Base-by-base conservation (phyloP, 108 stramenopile genomes). In the Stephanodiscus triporus region DNA sequence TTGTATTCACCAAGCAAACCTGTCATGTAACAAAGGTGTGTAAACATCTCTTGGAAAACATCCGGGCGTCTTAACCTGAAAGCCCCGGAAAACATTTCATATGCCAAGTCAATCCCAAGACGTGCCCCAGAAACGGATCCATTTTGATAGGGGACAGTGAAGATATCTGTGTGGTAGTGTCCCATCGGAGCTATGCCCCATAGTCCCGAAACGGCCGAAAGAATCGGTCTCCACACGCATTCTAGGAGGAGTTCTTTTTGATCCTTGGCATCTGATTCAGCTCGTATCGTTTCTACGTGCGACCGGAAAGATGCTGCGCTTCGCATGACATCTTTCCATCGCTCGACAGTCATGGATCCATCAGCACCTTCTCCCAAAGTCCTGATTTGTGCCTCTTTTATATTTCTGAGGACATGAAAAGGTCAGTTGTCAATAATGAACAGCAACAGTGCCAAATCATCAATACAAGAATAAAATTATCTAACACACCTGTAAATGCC, bases 301-400 rank as follows among this genome's bases (percentile, higher is more conserved):
- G 57, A 37, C 20, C 38, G 48, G 40, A 64, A 40, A 27, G 58
- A 30, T 27, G 29, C 40, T 27, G 87, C 66, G 32, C 64, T 32
- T 37, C 90, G 75, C 49, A 92, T 82, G 5, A 91, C 88, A 68
- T 95, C 94, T 60, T 95, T 95, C 94, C 92, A 97, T 26, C 95
- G 81, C 63, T 97, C 92, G 11, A 94, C 87, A 0, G 96, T 95
- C 91, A 97, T 92, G 11, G 66, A 75, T 11, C 92, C 94, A 50
- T 95, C 94, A 10, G 93, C 92, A 43, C 93, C 95, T 78, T 94
- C 95, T 10, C 90, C 95, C 66, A 89, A 86, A 36, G 96, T 95
- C 42, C 87, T 85, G 47, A 97, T 97, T 67, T 94, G 89, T 69
- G 95, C 83, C 32, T 91, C 90, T 51, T 81, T 87, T 30, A 97